Percentiles rank a stretch among this genome's conserved stretches.
Conservation (phyloP, 352 stramenopile genomes). For the Phytophthora palmivora region DNA sequence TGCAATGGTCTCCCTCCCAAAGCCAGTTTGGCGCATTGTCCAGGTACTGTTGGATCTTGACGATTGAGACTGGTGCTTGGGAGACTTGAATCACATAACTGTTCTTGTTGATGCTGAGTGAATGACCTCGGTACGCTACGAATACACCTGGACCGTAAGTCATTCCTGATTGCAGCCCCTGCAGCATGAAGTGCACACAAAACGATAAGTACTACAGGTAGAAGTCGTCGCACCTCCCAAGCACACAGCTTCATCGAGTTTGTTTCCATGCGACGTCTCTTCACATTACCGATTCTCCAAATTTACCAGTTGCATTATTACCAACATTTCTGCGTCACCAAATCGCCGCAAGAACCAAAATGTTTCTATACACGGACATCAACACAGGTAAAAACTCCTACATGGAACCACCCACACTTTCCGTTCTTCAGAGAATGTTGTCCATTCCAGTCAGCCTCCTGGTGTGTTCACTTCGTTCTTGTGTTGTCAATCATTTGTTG, state of each 20-base stretch:
- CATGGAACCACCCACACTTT: conserved; percentile 28
- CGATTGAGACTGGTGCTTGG: not conserved
- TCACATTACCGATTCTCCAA: conserved; percentile 19
- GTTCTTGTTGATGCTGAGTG: conserved; percentile 34
- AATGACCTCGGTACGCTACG: conserved; percentile 39
- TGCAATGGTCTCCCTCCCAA: conserved; percentile 34
- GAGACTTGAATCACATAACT: conserved; percentile 26
- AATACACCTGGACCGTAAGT: conserved; percentile 30
- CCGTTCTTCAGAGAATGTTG: conserved; percentile 19
- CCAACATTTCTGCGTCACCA: conserved; percentile 7
- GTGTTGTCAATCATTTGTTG: conserved; percentile 14
- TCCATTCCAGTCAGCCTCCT: conserved; percentile 23
- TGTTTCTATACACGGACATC: conserved; percentile 39
- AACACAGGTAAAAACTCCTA: conserved; percentile 37
- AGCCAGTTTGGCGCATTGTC: conserved; percentile 38
- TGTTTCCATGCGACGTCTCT: conserved; percentile 3
- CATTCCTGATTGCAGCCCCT: conserved; percentile 4
- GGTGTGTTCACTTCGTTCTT: conserved; percentile 22
- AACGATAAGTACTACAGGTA: conserved; percentile 16
- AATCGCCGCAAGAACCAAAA: conserved; percentile 21
- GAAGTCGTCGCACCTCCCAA: conserved; percentile 7
- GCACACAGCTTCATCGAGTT: conserved; percentile 12
- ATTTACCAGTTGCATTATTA: conserved; percentile 25
- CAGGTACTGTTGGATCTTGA: conserved; percentile 26
- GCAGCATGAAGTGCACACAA: conserved; percentile 7